Evolutionary conservation across 768 basidiomycete species (phyloP), one percentile per base, ranked within the genome.

Genomic region (Phanerodontia chrysosporium): DNA sequence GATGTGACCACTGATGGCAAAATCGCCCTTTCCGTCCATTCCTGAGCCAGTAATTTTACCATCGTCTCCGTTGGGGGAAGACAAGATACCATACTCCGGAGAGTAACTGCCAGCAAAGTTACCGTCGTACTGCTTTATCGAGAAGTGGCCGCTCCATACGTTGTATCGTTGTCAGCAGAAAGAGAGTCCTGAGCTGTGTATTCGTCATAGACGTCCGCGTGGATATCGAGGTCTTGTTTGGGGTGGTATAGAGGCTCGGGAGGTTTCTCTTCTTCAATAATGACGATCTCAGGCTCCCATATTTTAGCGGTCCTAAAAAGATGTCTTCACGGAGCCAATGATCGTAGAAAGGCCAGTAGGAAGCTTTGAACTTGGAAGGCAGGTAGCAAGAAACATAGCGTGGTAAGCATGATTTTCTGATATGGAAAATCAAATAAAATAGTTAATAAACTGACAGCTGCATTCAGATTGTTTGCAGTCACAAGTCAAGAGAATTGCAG

Each of bases 141-240:
- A 30, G 12, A 21, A 24, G 22, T 21, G 2, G 8, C 52, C 52
- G 24, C n/a, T 53, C 52, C 52, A 53, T 10, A 25, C 27, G 7
- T 21, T 10, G 21, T n/a, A n/a, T n/a, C n/a, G n/a, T n/a, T n/a
- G n/a, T n/a, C n/a, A n/a, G n/a, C n/a, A n/a, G n/a, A n/a, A n/a
- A n/a, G n/a, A n/a, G n/a, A n/a, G n/a, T n/a, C n/a, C n/a, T n/a
- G n/a, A n/a, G n/a, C n/a, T n/a, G n/a, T n/a, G n/a, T n/a, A n/a
- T n/a, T 53, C 52, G 21, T 53, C 52, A 24, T 53, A 53, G 21
- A 53, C 22, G 24, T 53, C 52, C 22, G 42, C 30, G n/a, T 42
- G 52, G 6, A 18, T 8, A 42, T 3, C n/a, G 16, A 39, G 39
- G 25, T 53, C 52, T 9, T 53, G 21, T 6, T 13, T 16, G 16